phyloP scores from a whole-genome alignment of 495 filamentous ascomycete genomes.

The Hypoxylon subgilvum region DNA sequence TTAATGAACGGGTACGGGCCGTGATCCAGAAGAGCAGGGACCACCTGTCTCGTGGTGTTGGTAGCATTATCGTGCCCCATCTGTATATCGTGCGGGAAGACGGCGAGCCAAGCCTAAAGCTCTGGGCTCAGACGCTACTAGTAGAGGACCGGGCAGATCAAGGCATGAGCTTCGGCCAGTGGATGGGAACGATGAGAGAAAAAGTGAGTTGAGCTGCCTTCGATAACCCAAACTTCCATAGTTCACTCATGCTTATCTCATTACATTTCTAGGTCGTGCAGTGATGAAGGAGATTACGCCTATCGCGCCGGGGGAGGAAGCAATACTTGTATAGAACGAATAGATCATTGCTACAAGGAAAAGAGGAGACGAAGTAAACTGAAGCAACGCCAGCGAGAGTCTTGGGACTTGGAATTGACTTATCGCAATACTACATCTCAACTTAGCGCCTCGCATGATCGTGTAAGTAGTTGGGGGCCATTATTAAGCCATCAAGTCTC shows the following conservation, averaged over 20 bases:
- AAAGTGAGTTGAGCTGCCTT: conserved; percentile 73
- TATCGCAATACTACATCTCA: too few species aligned
- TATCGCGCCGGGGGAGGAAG: conserved; percentile 1
- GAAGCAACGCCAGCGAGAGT: conserved; percentile 8
- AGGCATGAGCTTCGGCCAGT: conserved; percentile 87
- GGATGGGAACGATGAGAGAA: conserved; percentile 89
- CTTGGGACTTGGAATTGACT: conserved; percentile 8
- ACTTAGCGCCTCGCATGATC: conserved; percentile 12
- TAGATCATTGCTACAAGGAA: conserved; percentile 22
- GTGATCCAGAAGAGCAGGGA: conserved; percentile 91
- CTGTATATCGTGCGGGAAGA: conserved; percentile 94
- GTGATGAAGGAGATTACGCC: conserved; percentile 32
- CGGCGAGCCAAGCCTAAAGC: conserved; percentile 89
- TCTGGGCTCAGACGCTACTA: conserved; percentile 96
- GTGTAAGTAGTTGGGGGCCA: conserved; percentile 5
- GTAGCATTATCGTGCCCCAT: conserved; percentile 88
- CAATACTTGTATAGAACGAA: conserved; percentile 34
- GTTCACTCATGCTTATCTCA: conserved; percentile 29
- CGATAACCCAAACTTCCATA: conserved; percentile 10
- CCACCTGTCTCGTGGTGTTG: conserved; percentile 80
- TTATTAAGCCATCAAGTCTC: conserved; percentile 4
- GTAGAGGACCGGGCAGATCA: conserved; percentile 96
- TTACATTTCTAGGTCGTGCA: conserved; percentile 49
- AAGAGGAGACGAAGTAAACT: conserved; percentile 5
- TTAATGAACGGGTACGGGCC: conserved; percentile 89